These are phyloP conservation scores for Tolypocladium nubicola DNA, from an alignment of 2,329 filamentous ascomycete genomes.

Conservation along the genomic window DNA sequence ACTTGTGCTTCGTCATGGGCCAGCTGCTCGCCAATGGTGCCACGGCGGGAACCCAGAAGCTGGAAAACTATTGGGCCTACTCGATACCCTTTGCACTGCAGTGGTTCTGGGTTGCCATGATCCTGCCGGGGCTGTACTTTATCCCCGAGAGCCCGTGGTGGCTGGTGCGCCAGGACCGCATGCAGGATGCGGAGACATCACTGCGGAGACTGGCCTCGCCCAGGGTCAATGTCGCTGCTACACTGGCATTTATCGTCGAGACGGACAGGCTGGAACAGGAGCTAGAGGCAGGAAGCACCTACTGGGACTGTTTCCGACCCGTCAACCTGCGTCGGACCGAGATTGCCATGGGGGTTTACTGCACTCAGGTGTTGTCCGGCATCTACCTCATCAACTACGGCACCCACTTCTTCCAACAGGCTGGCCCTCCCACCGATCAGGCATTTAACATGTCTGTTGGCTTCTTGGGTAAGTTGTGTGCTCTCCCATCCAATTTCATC, in stretches of 20 bases:
- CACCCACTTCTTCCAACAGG: conserved; percentile 38
- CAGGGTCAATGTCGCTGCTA: conserved; percentile 29
- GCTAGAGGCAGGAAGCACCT: conserved; percentile 22
- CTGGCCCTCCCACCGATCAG: conserved; percentile 25
- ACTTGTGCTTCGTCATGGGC: too few relatives aligned
- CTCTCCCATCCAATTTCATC: conserved; percentile 17
- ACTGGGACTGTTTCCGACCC: conserved; percentile 37
- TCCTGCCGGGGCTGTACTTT: conserved; percentile 16
- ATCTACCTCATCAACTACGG: conserved; percentile 27
- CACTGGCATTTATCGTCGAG: conserved; percentile 58
- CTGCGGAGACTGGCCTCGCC: conserved; percentile 25
- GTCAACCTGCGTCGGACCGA: conserved; percentile 34
- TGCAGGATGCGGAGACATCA: conserved; percentile 15
- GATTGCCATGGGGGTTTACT: conserved; percentile 31
- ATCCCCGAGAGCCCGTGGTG: conserved; percentile 24
- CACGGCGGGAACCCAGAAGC: too few relatives aligned
- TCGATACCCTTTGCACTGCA: conserved; percentile 32
- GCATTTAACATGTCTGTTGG: conserved; percentile 31
- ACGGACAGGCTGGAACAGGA: conserved; percentile 31
- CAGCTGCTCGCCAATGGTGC: too few relatives aligned
- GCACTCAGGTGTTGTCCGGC: conserved; percentile 25
- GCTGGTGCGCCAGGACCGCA: conserved; percentile 15
- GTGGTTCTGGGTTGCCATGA: conserved; percentile 22
- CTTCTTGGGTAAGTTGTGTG: conserved; percentile 6
- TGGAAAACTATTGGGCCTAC: conserved; percentile 45